Percentiles rank a stretch among this genome's conserved stretches.
phyloP scores from a whole-genome alignment of 495 filamentous ascomycete genomes.

The Neurospora sp. region DNA sequence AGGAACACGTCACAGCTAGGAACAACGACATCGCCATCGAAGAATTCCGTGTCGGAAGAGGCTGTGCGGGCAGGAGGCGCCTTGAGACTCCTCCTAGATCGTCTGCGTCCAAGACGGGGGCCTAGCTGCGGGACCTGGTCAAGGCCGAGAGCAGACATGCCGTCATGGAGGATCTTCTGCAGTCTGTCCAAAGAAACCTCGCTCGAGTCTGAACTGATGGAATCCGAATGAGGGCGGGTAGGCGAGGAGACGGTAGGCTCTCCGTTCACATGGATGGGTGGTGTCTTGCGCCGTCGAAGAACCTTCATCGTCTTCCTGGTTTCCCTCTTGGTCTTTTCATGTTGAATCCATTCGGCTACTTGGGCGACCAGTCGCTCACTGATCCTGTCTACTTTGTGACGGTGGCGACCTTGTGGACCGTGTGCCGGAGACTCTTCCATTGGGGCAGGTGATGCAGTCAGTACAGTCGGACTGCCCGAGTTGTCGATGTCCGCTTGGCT shows the following conservation, averaged over 20 bases:
- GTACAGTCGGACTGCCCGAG: conserved; percentile 8
- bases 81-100: conserved; percentile 24
- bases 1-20: conserved; percentile 69
- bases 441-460: conserved; percentile 14
- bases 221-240: conserved; percentile 23
- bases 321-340: conserved; percentile 58
- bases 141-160: conserved; percentile 36
- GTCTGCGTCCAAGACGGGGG: conserved; percentile 19
- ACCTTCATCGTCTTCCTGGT: conserved; percentile 35
- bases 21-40: conserved; percentile 59
- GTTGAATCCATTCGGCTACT: conserved; percentile 68
- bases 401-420: conserved; percentile 18
- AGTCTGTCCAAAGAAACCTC: conserved; percentile 55
- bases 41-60: conserved; percentile 75
- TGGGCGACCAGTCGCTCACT: conserved; percentile 54
- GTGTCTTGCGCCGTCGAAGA: conserved; percentile 19
- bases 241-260: neutral
- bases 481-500: conserved; percentile 25
- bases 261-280: conserved; percentile 6
- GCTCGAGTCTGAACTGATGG: conserved; percentile 45
- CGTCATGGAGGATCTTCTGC: conserved; percentile 59
- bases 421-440: conserved; percentile 21
- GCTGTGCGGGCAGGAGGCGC: conserved; percentile 18
- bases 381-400: conserved; percentile 27
- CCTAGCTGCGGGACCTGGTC: conserved; percentile 24